Evolutionary conservation across 208 protist species (phyloP).

Genomic region (Angomonas ambiguus): DNA sequence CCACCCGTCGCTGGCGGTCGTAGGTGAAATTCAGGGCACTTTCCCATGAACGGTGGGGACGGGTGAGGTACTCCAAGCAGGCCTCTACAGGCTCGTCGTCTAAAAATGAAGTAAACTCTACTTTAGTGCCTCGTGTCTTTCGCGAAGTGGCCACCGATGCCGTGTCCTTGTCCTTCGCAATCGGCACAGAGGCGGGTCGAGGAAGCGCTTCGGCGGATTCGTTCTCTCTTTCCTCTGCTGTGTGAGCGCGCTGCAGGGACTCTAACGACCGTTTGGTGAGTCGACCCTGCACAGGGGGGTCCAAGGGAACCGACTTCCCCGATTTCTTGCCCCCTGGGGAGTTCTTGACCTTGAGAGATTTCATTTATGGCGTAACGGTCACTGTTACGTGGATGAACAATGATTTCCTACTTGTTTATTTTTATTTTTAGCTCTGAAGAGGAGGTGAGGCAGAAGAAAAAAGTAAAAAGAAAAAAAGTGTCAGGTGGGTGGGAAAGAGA

Average conservation of each 20-base stretch:
- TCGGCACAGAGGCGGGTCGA: not conserved
- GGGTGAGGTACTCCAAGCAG: conserved; percentile 83
- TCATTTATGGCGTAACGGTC: conserved; percentile 1
- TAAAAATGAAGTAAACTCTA: conserved; percentile 48
- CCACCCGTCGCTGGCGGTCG: conserved; percentile 30
- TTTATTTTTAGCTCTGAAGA: not conserved
- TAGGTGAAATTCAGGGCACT: conserved; percentile 49
- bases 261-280: conserved; percentile 9
- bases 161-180: not conserved
- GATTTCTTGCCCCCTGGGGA: not conserved
- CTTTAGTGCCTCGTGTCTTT: not conserved
- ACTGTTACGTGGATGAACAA: not conserved
- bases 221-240: not conserved
- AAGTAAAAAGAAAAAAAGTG: conserved; percentile 8
- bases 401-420: not conserved
- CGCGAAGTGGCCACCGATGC: conserved; percentile 3
- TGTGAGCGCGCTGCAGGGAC: not conserved
- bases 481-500: not conserved
- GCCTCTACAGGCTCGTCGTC: conserved; percentile 70
- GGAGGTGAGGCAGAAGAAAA: not conserved
- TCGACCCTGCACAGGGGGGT: not conserved
- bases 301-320: not conserved
- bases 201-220: not conserved
- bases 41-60: conserved; percentile 82
- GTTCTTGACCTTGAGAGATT: not conserved